Evolutionary conservation across 306 rosid species (phyloP).

Genomic region (Begonia fuchsioides): DNA sequence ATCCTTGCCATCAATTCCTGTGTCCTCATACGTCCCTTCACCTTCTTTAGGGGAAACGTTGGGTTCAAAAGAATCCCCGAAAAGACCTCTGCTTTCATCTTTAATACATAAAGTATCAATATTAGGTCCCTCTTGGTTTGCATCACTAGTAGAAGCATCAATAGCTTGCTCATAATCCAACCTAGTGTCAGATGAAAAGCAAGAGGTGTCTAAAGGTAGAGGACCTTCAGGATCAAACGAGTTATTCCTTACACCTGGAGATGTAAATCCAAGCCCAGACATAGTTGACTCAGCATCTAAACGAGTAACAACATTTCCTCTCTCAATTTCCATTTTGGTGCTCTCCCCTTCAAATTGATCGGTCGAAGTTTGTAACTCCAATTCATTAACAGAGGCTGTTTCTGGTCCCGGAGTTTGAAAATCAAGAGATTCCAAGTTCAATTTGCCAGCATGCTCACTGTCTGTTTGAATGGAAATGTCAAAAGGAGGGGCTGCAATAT

Average conservation of each 20-base stretch:
- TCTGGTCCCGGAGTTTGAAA: conserved; percentile 13
- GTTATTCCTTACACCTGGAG: conserved; percentile 27
- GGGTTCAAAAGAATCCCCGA: conserved; percentile 24
- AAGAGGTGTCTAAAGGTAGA: conserved; percentile 20
- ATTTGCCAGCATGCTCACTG: conserved; percentile 20
- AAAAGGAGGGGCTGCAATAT: conserved; percentile 28
- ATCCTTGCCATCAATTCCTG: conserved; percentile 40
- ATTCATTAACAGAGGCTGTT: conserved; percentile 9
- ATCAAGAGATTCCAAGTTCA: conserved; percentile 29
- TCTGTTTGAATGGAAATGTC: conserved; percentile 22
- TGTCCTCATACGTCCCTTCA: conserved; percentile 25
- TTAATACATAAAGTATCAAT: conserved; percentile 16
- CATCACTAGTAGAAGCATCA: conserved; percentile 10
- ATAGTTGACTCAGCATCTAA: conserved; percentile 21
- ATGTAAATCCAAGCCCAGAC: conserved; percentile 25
- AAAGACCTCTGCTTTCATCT: conserved; percentile 22
- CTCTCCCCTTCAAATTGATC: conserved; percentile 16
- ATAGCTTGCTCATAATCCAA: conserved; percentile 26
- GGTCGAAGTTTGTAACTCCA: conserved; percentile 21
- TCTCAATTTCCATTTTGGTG: conserved; percentile 33
- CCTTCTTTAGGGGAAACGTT: conserved; percentile 29
- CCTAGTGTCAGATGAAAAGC: conserved; percentile 27
- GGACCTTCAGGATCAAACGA: conserved; percentile 29
- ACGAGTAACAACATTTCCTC: conserved; percentile 21
- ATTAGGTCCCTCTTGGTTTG: conserved; percentile 14